These are phyloP conservation scores for Chaetomium cochliodes DNA, from an alignment of 495 filamentous ascomycete genomes.

Conservation along the genomic window DNA sequence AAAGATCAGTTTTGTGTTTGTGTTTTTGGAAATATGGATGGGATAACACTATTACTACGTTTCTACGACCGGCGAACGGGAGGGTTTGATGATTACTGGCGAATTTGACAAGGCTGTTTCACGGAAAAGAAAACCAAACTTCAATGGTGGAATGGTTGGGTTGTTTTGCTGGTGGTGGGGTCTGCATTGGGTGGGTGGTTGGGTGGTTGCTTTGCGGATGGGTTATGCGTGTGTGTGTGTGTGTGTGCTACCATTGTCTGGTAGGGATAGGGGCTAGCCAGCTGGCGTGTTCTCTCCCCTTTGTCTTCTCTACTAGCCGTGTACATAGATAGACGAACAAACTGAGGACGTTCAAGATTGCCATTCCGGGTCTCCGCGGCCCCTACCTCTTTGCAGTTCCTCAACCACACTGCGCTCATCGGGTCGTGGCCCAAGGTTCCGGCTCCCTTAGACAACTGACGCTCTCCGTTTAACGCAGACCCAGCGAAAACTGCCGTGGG, in stretches of 20 bases:
- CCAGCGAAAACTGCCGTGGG: constrained; percentile 2
- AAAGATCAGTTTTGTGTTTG: neutral
- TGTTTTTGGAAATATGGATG: neutral
- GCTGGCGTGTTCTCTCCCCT: neutral
- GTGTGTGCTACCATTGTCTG: neutral
- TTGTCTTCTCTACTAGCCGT: neutral
- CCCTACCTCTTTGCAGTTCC: neutral
- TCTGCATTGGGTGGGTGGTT: constrained; percentile 6
- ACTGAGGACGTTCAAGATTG: neutral
- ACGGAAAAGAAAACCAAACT: constrained; percentile 8
- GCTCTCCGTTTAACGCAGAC: neutral
- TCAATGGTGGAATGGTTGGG: constrained; percentile 1
- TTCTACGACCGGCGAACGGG: constrained; percentile 16
- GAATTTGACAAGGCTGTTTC: neutral
- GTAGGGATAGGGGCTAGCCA: neutral
- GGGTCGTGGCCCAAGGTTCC: neutral
- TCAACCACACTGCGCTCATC: neutral
- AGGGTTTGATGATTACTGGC: neutral
- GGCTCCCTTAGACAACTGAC: neutral
- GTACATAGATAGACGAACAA: constrained; percentile 15
- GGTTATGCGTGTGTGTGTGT: neutral
- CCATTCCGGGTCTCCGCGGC: neutral
- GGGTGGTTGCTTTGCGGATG: constrained; percentile 6
- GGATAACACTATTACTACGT: neutral
- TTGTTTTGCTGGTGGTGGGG: neutral